phyloP scores from a whole-genome alignment of 2,329 filamentous ascomycete species.

The Grosmannia huntii region DNA sequence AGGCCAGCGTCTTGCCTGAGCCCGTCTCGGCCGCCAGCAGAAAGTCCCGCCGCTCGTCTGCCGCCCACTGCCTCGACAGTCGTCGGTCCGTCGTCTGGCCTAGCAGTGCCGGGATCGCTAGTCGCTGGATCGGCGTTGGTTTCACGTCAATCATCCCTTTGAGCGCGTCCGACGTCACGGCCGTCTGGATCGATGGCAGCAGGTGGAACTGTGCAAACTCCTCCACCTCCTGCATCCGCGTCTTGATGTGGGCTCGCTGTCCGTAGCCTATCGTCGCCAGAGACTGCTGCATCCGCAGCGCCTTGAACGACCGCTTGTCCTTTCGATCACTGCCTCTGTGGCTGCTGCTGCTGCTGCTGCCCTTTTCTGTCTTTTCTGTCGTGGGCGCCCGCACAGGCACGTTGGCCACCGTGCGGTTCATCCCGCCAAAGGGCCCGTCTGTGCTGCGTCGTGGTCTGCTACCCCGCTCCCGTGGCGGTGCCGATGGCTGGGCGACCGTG shows the following conservation, averaged over 20 bases:
- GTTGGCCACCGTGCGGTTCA: slow-evolving; percentile 40
- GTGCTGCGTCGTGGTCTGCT: slow-evolving; percentile 24
- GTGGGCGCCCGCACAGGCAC: slow-evolving; percentile 28
- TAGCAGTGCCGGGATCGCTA: slow-evolving; percentile 75
- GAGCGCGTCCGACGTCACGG: slow-evolving; percentile 61
- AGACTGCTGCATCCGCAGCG: slow-evolving; percentile 85
- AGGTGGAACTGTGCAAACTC: slow-evolving; percentile 73
- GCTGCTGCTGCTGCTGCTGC: background rate
- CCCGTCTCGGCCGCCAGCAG: slow-evolving; percentile 91
- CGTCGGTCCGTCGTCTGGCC: slow-evolving; percentile 31
- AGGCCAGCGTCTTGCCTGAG: slow-evolving; percentile 92
- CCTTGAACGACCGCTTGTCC: slow-evolving; percentile 45
- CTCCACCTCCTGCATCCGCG: slow-evolving; percentile 52
- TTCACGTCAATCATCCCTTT: slow-evolving; percentile 60
- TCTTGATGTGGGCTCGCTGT: slow-evolving; percentile 39
- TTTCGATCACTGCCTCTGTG: no score
- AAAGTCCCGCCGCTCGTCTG: slow-evolving; percentile 36
- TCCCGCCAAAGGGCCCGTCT: slow-evolving; percentile 39
- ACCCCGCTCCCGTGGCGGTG: slow-evolving; percentile 7
- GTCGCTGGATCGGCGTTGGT: slow-evolving; percentile 79
- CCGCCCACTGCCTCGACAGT: background rate
- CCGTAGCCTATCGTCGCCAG: slow-evolving; percentile 67
- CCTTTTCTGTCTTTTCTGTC: no score
- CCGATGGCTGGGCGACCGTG: slow-evolving; percentile 25
- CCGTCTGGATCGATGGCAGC: slow-evolving; percentile 56